Evolutionary conservation across 345 rosid species (phyloP).

Genomic region (Citrus maxima): DNA sequence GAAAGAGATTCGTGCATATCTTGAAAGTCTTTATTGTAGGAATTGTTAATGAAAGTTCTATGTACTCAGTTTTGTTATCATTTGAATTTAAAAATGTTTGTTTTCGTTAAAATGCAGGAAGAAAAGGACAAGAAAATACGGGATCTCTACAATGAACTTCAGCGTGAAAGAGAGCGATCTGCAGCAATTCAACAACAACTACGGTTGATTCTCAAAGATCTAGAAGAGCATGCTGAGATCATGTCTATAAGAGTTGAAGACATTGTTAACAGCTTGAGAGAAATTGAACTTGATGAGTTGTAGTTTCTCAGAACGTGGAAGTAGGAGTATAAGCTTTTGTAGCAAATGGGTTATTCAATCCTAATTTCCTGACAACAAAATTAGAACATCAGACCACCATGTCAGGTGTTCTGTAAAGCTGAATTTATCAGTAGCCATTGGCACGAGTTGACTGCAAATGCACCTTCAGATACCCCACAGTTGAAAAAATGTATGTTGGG

Average conservation of each 20-base stretch:
- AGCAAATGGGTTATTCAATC: neutral
- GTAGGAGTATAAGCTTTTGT: neutral
- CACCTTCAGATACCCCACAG: neutral
- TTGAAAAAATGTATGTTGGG: neutral
- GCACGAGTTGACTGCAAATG: neutral
- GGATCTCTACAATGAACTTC: constrained; percentile 33
- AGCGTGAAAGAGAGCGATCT: constrained; percentile 25
- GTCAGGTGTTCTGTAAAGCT: neutral
- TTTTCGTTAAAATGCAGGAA: constrained; percentile 24
- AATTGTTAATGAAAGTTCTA: neutral
- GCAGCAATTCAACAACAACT: constrained; percentile 30
- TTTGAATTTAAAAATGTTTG: neutral
- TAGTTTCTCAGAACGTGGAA: constrained; percentile 5
- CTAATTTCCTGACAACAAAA: neutral
- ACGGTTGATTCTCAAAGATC: constrained; percentile 25
- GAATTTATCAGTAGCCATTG: neutral
- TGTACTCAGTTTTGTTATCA: neutral
- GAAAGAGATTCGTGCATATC: neutral
- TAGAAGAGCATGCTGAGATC: constrained; percentile 34
- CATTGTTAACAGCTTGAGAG: constrained; percentile 33
- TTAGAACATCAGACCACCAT: neutral
- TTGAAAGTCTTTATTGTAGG: neutral
- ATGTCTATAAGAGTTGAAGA: constrained; percentile 37
- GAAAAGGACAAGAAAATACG: constrained; percentile 37
- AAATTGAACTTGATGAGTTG: constrained; percentile 24